phyloP scores from a whole-genome alignment of 2,329 filamentous ascomycete species.

The Raffaelea albimanens region DNA sequence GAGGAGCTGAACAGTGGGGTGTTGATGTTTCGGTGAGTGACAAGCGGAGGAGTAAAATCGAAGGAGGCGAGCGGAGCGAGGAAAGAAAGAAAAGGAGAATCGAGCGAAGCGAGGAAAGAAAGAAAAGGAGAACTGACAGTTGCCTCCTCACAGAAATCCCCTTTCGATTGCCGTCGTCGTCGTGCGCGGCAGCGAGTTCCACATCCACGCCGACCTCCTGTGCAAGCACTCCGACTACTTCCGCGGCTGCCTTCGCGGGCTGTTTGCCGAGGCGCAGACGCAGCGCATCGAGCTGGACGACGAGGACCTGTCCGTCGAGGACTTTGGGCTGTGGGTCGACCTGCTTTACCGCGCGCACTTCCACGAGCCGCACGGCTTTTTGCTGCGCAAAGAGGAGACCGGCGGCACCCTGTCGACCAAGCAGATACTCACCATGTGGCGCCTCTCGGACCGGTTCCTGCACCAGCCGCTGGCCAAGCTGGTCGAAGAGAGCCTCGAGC shows the following conservation, averaged over 20 bases:
- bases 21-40: constrained; percentile 11
- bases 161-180: constrained; percentile 10
- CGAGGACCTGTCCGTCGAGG: constrained; percentile 8
- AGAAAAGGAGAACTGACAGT: neutral
- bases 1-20: constrained; percentile 2
- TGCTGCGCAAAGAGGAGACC: constrained; percentile 14
- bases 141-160: constrained; percentile 4
- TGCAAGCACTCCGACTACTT: constrained; percentile 14
- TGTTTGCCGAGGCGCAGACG: constrained; percentile 11
- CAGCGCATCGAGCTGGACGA: constrained; percentile 13
- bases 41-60: too few relatives aligned
- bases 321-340: constrained; percentile 16
- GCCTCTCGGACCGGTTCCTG: constrained; percentile 14
- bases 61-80: too few relatives aligned
- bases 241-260: constrained; percentile 11
- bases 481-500: constrained; percentile 14
- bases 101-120: neutral
- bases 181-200: constrained; percentile 10
- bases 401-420: constrained; percentile 15
- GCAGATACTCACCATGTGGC: constrained; percentile 16
- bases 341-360: constrained; percentile 14
- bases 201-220: constrained; percentile 12
- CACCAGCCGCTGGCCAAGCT: constrained; percentile 6
- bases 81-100: too few relatives aligned
- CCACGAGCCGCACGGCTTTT: constrained; percentile 7